Conservation (phyloP, 2,329 filamentous ascomycete species). For the Diaporthe sp. region DNA sequence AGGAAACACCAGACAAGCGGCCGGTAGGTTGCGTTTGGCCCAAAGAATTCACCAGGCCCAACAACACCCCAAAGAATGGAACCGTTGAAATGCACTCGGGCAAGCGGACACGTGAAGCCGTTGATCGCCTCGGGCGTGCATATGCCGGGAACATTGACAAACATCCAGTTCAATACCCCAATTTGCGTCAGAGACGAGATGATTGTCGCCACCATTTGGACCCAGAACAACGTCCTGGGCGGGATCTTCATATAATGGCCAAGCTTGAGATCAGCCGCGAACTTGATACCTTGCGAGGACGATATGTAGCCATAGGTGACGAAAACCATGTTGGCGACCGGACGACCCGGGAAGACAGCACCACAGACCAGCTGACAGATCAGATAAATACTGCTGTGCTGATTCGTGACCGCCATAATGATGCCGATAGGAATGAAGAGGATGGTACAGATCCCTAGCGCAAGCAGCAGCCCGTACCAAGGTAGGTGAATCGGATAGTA, state of each 20-base stretch:
- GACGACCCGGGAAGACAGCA: constrained; percentile 84
- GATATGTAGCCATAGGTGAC: constrained; percentile 93
- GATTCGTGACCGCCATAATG: constrained; percentile 93
- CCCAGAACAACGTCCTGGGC: constrained; percentile 81
- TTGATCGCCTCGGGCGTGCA: constrained; percentile 87
- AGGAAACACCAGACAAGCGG: constrained; percentile 86
- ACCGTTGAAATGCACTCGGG: constrained; percentile 90
- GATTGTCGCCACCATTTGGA: constrained; percentile 82
- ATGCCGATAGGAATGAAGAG: constrained; percentile 94
- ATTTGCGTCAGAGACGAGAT: constrained; percentile 87
- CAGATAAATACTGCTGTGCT: constrained; percentile 87
- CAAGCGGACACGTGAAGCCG: constrained; percentile 89
- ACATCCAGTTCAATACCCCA: constrained; percentile 91
- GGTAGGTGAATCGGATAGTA: constrained; percentile 87
- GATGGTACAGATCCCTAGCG: constrained; percentile 81
- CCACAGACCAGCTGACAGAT: constrained; percentile 90
- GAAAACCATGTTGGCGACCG: constrained; percentile 94
- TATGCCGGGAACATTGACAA: constrained; percentile 79
- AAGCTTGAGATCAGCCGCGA: constrained; percentile 87
- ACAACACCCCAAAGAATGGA: constrained; percentile 92
- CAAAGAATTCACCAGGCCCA: constrained; percentile 86
- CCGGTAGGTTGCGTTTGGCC: constrained; percentile 79
- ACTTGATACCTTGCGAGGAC: constrained; percentile 90
- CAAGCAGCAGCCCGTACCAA: constrained; percentile 87
- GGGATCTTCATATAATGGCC: constrained; percentile 92